Evolutionary conservation across 805 yeast genomes (phyloP).

Genomic region (Debaryomyces tyrocola): DNA sequence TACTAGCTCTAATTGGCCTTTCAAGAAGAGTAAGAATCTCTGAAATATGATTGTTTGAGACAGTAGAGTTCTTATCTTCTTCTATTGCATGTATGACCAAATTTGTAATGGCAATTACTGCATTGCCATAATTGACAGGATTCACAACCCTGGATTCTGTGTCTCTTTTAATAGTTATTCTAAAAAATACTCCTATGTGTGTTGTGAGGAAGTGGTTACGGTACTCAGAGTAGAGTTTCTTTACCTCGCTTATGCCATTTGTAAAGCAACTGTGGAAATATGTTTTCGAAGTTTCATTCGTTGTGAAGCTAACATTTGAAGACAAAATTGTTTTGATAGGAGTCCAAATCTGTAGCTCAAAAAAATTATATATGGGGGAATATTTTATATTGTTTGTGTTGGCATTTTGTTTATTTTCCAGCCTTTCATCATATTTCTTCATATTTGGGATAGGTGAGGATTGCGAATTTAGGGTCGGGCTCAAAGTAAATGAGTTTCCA

Average conservation of each 20-base stretch:
- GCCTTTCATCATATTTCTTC: slow-evolving; percentile 5
- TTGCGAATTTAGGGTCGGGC: background rate
- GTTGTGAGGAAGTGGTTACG: slow-evolving; percentile 29
- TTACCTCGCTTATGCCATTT: slow-evolving; percentile 10
- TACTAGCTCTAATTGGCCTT: slow-evolving; percentile 48
- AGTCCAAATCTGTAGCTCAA: slow-evolving; percentile 13
- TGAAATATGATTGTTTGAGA: slow-evolving; percentile 52
- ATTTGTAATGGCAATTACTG: slow-evolving; percentile 60
- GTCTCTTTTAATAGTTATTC: slow-evolving; percentile 47
- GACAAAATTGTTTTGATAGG: slow-evolving; percentile 10
- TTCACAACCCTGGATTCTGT: slow-evolving; percentile 61
- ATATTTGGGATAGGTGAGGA: slow-evolving; percentile 1
- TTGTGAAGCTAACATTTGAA: background rate
- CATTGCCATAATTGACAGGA: slow-evolving; percentile 59
- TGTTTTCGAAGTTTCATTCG: background rate
- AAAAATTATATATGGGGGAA: slow-evolving; percentile 5
- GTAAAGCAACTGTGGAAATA: slow-evolving; percentile 16
- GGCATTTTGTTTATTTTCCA: background rate
- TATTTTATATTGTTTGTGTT: background rate
- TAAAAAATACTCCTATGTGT: slow-evolving; percentile 34
- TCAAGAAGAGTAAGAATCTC: slow-evolving; percentile 62
- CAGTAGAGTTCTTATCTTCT: slow-evolving; percentile 60
- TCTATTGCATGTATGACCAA: slow-evolving; percentile 58
- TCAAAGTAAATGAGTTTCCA: slow-evolving; percentile 32
- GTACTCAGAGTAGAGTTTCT: slow-evolving; percentile 6